Conservation (phyloP, 345 rosid species). For the Anastatica hierochuntica region DNA sequence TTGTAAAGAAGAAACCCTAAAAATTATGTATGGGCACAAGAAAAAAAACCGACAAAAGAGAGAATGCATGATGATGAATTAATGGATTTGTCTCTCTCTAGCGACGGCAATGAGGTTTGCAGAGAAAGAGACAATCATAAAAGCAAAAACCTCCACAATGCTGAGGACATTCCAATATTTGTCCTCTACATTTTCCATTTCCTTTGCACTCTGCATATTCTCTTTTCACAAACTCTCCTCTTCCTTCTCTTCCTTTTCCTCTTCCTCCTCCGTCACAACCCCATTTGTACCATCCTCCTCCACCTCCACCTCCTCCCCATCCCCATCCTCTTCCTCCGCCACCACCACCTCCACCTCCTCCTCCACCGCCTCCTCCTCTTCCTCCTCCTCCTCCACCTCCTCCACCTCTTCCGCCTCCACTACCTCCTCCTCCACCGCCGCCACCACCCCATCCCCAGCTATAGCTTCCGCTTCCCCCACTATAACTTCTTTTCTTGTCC, state of each 20-base stretch:
- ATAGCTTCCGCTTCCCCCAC: conserved; percentile 30
- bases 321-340: too few relatives aligned
- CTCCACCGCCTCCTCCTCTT: too few relatives aligned
- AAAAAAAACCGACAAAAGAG: not conserved
- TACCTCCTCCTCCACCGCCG: too few relatives aligned
- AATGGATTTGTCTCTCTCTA: too few relatives aligned
- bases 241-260: conserved; percentile 28
- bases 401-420: too few relatives aligned
- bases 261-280: conserved; percentile 30
- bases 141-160: conserved; percentile 66
- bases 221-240: conserved; percentile 35
- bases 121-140: conserved; percentile 50
- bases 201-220: conserved; percentile 51
- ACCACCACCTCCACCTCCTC: conserved; percentile 20
- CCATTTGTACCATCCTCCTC: conserved; percentile 17
- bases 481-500: conserved; percentile 18
- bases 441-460: conserved; percentile 36
- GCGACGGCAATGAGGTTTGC: conserved; percentile 60
- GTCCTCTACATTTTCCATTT: conserved; percentile 44
- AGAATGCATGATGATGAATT: too few relatives aligned
- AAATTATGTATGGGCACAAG: not conserved
- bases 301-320: conserved; percentile 29
- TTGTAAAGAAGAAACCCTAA: not conserved
- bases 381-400: too few relatives aligned
- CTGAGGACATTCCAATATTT: conserved; percentile 52